Evolutionary conservation across 140 eudicot genomes (phyloP), one percentile per base, ranked within the genome.

Genomic region (Bidens hawaiensis): DNA sequence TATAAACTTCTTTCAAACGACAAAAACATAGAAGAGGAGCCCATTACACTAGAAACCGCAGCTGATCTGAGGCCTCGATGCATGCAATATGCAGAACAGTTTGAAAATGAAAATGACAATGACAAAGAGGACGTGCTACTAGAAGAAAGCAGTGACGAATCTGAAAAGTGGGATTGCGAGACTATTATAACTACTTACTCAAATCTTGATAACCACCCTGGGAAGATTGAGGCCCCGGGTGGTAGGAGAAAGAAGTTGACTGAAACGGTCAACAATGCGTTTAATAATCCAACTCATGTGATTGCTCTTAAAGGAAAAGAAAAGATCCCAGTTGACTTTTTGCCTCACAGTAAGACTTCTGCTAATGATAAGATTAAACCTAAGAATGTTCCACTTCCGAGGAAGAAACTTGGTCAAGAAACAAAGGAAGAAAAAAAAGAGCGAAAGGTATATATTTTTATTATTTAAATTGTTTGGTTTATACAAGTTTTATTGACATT

Each of bases 121-220:
- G 94, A 76, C 30, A 78, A 81, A 14, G 74, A 74, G 67, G 90
- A 65, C 15, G 73, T 81, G 33, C 7, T 85, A 69, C 15, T 76
- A 10, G 84, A 94, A 52, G 94, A 94, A 76, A 88, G 95, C 46
- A 88, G 97, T 19, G 94, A 88, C 68, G 95, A 94, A 58, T 79
- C 94, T 12, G 97, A 94, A 74, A 64, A 22, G 3, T 94, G 94
- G 94, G 99, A 94, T 65, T 94, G 97, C 40, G 95, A 94, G 74
- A 85, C 97, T 59, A 79, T 94, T 16, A 69, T 94, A 28, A 71
- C 97, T 3, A 94, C 99, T 1, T 94, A 88, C 65, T 85, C 99
- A 2, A 94, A 86, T 70, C 97, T 94, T 51, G 99, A 94, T 77
- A 88, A 94, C 51, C 97, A 94, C 62, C 99, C 99, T 51, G 99